Conservation (phyloP, 176 grass and related monocot species). For the Avena atlantica region DNA sequence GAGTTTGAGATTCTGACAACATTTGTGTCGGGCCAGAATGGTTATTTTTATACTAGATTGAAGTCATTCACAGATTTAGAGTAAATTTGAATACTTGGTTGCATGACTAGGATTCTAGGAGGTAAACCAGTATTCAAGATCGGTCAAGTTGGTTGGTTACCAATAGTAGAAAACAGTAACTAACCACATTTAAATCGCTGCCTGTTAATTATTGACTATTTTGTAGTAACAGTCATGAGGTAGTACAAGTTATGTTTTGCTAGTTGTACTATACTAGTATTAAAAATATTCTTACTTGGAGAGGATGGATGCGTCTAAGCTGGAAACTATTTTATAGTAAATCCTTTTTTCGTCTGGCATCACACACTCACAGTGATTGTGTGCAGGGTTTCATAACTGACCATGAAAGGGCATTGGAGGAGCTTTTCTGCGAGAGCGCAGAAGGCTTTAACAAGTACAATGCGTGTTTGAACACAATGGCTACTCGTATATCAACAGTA, state of each 20-base stretch:
- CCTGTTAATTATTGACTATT: not conserved
- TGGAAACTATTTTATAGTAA: conserved; percentile 12
- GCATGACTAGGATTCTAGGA: conserved; percentile 19
- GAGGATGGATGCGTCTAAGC: not conserved
- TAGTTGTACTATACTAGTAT: not conserved
- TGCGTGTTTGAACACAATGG: conserved; percentile 90
- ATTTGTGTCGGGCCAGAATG: not conserved
- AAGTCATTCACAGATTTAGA: not conserved
- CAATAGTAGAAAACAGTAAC: not conserved
- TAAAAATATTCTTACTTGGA: not conserved
- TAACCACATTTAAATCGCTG: not conserved
- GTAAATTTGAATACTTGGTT: conserved; percentile 6
- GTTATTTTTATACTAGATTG: not conserved
- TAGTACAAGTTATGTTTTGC: conserved; percentile 31
- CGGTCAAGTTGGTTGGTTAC: not conserved
- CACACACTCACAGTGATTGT: conserved; percentile 20
- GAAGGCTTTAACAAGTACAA: conserved; percentile 91
- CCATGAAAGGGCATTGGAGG: conserved; percentile 96
- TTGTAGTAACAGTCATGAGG: not conserved
- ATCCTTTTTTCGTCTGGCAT: conserved; percentile 34
- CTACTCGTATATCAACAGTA: conserved; percentile 83
- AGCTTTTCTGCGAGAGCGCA: conserved; percentile 94
- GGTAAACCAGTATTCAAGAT: not conserved
- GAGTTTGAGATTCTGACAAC: not conserved
- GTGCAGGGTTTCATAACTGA: conserved; percentile 91